phyloP scores from a whole-genome alignment of 306 rosid species.

The Cercis canadensis region DNA sequence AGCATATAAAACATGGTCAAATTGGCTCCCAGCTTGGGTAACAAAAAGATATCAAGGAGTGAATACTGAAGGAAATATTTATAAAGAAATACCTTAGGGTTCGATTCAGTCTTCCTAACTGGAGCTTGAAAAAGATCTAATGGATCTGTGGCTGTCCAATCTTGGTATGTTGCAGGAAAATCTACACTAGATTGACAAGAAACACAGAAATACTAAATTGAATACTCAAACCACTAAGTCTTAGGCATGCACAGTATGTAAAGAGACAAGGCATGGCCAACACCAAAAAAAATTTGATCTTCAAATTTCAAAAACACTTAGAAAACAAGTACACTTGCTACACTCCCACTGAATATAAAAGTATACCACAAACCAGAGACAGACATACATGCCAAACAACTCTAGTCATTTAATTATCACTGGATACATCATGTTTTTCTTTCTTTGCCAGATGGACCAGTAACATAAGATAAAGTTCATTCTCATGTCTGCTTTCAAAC shows the following conservation, averaged over 20 bases:
- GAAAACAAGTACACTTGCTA: slow-evolving; percentile 10
- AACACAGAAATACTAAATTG: slow-evolving; percentile 37
- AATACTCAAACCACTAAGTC: slow-evolving; percentile 40
- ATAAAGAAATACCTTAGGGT: slow-evolving; percentile 74
- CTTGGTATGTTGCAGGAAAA: slow-evolving; percentile 80
- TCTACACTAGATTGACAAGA: slow-evolving; percentile 81
- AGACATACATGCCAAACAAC: slow-evolving; percentile 26
- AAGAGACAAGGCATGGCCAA: slow-evolving; percentile 20
- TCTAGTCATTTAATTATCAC: slow-evolving; percentile 15
- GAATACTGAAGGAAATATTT: slow-evolving; percentile 28
- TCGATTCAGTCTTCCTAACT: slow-evolving; percentile 70
- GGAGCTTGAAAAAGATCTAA: slow-evolving; percentile 89
- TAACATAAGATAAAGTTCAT: slow-evolving; percentile 6
- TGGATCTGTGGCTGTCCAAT: slow-evolving; percentile 85
- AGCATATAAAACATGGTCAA: slow-evolving; percentile 19
- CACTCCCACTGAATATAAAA: slow-evolving; percentile 13
- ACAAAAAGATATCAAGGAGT: slow-evolving; percentile 21
- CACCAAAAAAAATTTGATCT: slow-evolving; percentile 17
- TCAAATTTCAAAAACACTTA: not conserved
- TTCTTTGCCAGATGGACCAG: slow-evolving; percentile 29
- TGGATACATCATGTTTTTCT: slow-evolving; percentile 25
- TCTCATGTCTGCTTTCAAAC: slow-evolving; percentile 3
- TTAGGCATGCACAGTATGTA: slow-evolving; percentile 18
- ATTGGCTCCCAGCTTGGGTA: slow-evolving; percentile 16
- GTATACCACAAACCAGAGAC: slow-evolving; percentile 17